Evolutionary conservation across 2,329 filamentous ascomycete genomes (phyloP), one percentile per base, ranked within the genome.

Genomic region (Fusarium sp.): DNA sequence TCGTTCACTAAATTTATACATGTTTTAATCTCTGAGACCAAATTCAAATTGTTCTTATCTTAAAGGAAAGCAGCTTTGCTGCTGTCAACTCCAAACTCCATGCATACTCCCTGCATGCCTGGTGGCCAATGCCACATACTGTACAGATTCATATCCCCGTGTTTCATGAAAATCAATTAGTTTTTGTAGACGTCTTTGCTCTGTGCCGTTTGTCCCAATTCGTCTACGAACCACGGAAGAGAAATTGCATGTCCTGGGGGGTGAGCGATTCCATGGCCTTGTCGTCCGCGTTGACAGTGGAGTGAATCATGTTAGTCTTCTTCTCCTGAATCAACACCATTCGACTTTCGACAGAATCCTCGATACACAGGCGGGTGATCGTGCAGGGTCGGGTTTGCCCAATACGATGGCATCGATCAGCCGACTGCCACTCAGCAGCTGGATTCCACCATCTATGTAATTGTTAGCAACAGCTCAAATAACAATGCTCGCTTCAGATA

Each of bases 381-480:
- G 94, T 94, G 80, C 96, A 98, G 33, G 95, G 95, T 12, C 96
- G 92, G 50, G 91, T 93, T 84, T 99, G 96, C 36, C 96, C 96
- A 75, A 98, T 99, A 62, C 96, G 94, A 83, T 98, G 96, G 79
- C 93, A 94, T 72, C 93, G 89, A 80, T 99, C 96, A 5, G 96
- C 96, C 69, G 93, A 96, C 83, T 99, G 96, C 96, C 96, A 99
- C 83, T 99, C 96, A 0, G 95, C 95, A n/a, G 95, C 95, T n/a
- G 96, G 96, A 76, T 98, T 98, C 96, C 96, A 99, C 96, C 96
- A 98, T 75, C 93, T 94, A 74, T n/a, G 39, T 69, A 36, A 65
- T 31, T 8, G 57, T 84, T 67, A 81, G 69, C 27, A n/a, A 47
- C 22, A 72, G 71, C 45, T 68, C 53, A 22, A 31, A 3, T 17